phyloP scores from a whole-genome alignment of 441 rosid species.

The Euphorbia corollata region DNA sequence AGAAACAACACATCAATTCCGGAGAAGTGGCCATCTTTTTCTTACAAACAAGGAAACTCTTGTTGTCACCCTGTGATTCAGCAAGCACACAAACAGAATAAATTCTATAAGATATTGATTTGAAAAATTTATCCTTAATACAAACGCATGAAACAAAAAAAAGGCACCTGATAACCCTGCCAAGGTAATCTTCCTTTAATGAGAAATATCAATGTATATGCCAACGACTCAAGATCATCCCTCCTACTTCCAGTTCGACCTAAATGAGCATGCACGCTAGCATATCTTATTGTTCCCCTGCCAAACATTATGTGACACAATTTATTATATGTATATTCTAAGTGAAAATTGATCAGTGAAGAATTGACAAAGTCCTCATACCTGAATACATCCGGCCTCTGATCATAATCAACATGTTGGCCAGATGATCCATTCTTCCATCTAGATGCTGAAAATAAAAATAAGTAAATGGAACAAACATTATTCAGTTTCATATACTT shows the following conservation, averaged over 20 bases:
- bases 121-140: constrained; percentile 1
- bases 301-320: constrained; percentile 19
- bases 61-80: constrained; percentile 67
- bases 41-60: constrained; percentile 86
- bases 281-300: constrained; percentile 91
- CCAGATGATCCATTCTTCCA: constrained; percentile 89
- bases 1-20: constrained; percentile 71
- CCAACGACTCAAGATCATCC: constrained; percentile 87
- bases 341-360: background rate
- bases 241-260: constrained; percentile 86
- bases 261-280: constrained; percentile 88
- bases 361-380: constrained; percentile 18
- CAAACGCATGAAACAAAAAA: constrained; percentile 4
- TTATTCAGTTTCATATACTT: constrained; percentile 7
- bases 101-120: constrained; percentile 12
- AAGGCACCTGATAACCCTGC: constrained; percentile 78
- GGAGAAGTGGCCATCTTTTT: constrained; percentile 85
- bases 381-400: constrained; percentile 93
- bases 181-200: constrained; percentile 79
- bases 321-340: constrained; percentile 9
- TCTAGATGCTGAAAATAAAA: constrained; percentile 64
- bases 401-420: constrained; percentile 89
- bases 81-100: constrained; percentile 10
- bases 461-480: background rate
- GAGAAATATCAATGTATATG: constrained; percentile 77